These are phyloP conservation scores for Neurospora tetrasperma DNA, from an alignment of 495 filamentous ascomycete species.

Conservation along the genomic window DNA sequence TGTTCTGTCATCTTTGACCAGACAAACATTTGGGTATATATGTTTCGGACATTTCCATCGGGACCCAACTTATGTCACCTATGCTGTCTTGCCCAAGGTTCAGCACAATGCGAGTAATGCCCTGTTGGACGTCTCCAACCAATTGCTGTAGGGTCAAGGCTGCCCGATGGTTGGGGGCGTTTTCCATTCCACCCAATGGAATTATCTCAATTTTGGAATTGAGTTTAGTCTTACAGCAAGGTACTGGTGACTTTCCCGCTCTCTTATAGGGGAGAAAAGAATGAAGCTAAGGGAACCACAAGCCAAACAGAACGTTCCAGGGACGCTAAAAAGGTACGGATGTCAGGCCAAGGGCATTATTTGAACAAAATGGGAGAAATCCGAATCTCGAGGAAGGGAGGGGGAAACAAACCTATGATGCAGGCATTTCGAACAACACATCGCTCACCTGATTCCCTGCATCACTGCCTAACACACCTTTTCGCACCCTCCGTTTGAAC, in stretches of 20 bases:
- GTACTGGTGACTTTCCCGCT: not conserved
- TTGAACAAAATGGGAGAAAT: not conserved
- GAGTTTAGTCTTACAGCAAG: not conserved
- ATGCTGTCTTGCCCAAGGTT: not conserved
- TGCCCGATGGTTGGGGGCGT: not conserved
- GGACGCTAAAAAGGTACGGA: not conserved
- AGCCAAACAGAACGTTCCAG: not conserved
- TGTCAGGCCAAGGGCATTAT: not conserved
- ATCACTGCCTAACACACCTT: constrained; percentile 43
- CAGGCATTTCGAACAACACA: constrained; percentile 29
- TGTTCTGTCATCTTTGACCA: not conserved
- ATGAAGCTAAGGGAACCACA: not conserved
- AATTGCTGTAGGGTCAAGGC: not conserved
- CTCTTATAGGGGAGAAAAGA: not conserved
- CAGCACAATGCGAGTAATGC: not conserved
- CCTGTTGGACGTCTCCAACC: not conserved
- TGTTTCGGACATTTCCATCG: not conserved
- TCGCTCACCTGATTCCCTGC: constrained; percentile 35
- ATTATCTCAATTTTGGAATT: not conserved
- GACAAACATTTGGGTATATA: not conserved
- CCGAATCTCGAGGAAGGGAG: not conserved
- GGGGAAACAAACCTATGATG: constrained; percentile 17
- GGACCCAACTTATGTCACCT: not conserved
- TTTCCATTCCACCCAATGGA: not conserved
- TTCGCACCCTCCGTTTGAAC: constrained; percentile 26